These are phyloP conservation scores for Xerocomus brunneocitrinus DNA, from an alignment of 768 basidiomycete species.

Conservation along the genomic window DNA sequence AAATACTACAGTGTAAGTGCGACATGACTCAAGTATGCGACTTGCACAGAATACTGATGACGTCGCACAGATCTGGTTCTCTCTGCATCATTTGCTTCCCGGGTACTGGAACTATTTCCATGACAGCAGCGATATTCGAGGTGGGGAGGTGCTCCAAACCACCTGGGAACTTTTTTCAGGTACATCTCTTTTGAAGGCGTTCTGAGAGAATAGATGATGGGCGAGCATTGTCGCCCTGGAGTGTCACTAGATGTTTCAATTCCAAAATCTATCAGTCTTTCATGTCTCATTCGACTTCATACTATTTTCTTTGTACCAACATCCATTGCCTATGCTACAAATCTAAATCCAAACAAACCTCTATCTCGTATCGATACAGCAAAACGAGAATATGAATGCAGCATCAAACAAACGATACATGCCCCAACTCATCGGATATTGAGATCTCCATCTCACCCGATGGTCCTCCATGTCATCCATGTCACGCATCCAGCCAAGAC, in stretches of 20 bases:
- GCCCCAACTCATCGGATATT: background rate
- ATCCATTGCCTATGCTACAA: slow-evolving; percentile 5
- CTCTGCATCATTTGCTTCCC: slow-evolving; percentile 31
- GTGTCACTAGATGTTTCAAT: no score
- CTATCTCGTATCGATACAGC: slow-evolving; percentile 4
- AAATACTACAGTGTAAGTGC: slow-evolving; percentile 35
- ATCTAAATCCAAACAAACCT: slow-evolving; percentile 1
- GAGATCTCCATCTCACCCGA: slow-evolving; percentile 6
- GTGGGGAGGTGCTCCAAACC: slow-evolving; percentile 18
- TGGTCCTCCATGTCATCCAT: slow-evolving; percentile 18
- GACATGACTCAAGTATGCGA: background rate
- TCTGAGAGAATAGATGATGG: slow-evolving; percentile 1
- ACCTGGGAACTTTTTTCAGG: slow-evolving; percentile 20
- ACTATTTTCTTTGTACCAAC: background rate
- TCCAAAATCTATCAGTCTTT: background rate
- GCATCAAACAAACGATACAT: background rate
- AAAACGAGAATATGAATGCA: background rate
- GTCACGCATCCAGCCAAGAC: slow-evolving; percentile 8
- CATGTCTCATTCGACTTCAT: background rate
- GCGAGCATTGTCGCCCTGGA: background rate
- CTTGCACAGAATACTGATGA: background rate
- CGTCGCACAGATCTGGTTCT: slow-evolving; percentile 30
- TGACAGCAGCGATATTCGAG: slow-evolving; percentile 6
- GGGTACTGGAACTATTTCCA: slow-evolving; percentile 36
- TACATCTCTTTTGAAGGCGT: background rate